Evolutionary conservation across 352 stramenopile genomes (phyloP).

Genomic region (Phytophthora pisi): DNA sequence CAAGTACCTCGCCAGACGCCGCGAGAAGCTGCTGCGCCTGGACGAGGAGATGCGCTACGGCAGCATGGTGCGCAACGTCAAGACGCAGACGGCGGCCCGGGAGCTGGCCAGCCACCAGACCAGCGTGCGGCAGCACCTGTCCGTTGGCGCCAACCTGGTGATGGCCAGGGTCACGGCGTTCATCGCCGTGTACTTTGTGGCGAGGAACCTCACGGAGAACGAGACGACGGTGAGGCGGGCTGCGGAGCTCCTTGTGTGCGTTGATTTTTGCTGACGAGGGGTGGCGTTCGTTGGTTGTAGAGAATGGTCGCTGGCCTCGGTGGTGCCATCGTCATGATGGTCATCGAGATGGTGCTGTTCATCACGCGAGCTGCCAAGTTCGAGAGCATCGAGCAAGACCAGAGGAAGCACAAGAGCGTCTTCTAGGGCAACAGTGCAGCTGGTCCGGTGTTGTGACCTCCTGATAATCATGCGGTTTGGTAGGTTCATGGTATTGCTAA

Average conservation of each 20-base stretch:
- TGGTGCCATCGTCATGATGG: slow-evolving; percentile 85
- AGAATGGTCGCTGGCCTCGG: slow-evolving; percentile 67
- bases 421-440: slow-evolving; percentile 31
- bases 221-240: slow-evolving; percentile 66
- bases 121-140: slow-evolving; percentile 78
- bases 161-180: slow-evolving; percentile 82
- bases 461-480: neutral
- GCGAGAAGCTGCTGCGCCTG: slow-evolving; percentile 68
- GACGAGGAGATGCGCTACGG: slow-evolving; percentile 85
- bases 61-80: slow-evolving; percentile 75
- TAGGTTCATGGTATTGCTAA: neutral
- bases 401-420: slow-evolving; percentile 41
- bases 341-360: slow-evolving; percentile 89
- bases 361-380: slow-evolving; percentile 78
- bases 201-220: slow-evolving; percentile 65
- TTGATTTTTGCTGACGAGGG: slow-evolving; percentile 12
- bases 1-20: slow-evolving; percentile 55
- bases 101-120: slow-evolving; percentile 70
- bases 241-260: neutral
- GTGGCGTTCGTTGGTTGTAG: slow-evolving; percentile 31
- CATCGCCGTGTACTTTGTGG: slow-evolving; percentile 79
- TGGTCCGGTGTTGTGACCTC: neutral
- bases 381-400: slow-evolving; percentile 59
- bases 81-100: slow-evolving; percentile 42
- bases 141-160: slow-evolving; percentile 87